Evolutionary conservation across 2,329 filamentous ascomycete species (phyloP).

Genomic region (Zymoseptoria crescenta): DNA sequence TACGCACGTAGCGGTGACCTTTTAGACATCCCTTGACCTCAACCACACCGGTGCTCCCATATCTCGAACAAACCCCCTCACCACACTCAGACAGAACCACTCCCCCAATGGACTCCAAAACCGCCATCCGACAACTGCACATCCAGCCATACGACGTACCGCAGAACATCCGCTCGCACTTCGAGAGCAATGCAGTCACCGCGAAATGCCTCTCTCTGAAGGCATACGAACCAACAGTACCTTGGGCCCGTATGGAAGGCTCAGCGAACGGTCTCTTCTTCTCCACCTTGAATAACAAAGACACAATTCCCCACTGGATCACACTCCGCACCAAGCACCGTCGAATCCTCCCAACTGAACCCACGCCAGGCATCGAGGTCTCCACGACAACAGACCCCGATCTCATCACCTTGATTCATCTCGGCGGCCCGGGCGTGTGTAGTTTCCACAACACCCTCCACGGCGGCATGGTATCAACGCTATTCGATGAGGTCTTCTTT

Average conservation of each 20-base stretch:
- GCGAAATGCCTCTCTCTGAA: not conserved
- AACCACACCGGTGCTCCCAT: not conserved
- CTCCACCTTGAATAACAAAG: not conserved
- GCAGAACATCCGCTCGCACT: not conserved
- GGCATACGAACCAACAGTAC: not conserved
- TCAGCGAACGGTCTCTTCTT: not conserved
- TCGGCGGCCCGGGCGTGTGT: not conserved
- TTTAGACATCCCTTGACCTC: not conserved
- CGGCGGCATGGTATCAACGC: not conserved
- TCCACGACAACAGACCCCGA: not conserved
- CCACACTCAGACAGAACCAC: not conserved
- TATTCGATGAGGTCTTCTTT: not conserved
- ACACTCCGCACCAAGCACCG: not conserved
- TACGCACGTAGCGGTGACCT: not conserved
- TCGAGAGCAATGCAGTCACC: not conserved
- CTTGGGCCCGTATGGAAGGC: not conserved
- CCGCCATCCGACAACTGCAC: not conserved
- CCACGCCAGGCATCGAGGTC: not conserved
- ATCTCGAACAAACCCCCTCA: not conserved
- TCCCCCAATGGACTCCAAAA: conserved; percentile 22
- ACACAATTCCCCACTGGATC: not conserved
- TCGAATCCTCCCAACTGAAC: not conserved
- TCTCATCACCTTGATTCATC: not conserved
- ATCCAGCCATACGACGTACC: not conserved
- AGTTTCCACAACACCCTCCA: not conserved